Evolutionary conservation across 805 yeast genomes (phyloP).

Genomic region (Candida germanica): DNA sequence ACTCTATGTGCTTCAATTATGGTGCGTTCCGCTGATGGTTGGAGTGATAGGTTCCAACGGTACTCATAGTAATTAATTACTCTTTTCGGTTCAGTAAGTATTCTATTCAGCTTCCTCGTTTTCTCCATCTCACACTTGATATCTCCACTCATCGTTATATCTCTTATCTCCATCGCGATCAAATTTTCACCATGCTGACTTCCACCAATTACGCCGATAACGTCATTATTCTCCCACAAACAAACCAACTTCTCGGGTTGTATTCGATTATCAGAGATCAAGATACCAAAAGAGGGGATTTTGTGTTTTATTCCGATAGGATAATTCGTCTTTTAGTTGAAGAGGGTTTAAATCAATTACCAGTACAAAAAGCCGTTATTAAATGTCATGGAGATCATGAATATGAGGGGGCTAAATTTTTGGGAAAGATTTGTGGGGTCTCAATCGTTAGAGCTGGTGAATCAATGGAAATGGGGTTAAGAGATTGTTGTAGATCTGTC

Average conservation of each 20-base stretch:
- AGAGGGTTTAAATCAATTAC: conserved; percentile 91
- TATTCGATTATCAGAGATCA: conserved; percentile 88
- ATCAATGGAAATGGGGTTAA: conserved; percentile 96
- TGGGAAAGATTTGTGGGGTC: conserved; percentile 96
- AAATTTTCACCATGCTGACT: conserved; percentile 8
- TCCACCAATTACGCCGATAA: conserved; percentile 28
- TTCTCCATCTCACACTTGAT: not conserved
- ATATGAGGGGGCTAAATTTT: conserved; percentile 74
- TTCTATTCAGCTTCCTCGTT: not conserved
- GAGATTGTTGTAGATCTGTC: conserved; percentile 96
- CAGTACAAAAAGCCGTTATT: conserved; percentile 68
- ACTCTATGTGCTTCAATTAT: too few species aligned
- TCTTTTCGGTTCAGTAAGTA: too few species aligned
- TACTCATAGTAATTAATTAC: too few species aligned
- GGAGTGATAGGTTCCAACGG: too few species aligned
- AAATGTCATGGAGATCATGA: conserved; percentile 73
- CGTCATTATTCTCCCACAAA: conserved; percentile 75
- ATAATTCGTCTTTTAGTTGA: conserved; percentile 92
- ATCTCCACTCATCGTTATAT: too few species aligned
- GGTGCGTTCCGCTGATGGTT: too few species aligned
- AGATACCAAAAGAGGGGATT: conserved; percentile 81
- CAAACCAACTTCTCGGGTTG: conserved; percentile 83
- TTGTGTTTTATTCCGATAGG: conserved; percentile 92
- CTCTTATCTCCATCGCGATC: conserved; percentile 1
- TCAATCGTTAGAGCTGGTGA: conserved; percentile 98